phyloP scores from a whole-genome alignment of 768 basidiomycete species.

The Mycena amicta region DNA sequence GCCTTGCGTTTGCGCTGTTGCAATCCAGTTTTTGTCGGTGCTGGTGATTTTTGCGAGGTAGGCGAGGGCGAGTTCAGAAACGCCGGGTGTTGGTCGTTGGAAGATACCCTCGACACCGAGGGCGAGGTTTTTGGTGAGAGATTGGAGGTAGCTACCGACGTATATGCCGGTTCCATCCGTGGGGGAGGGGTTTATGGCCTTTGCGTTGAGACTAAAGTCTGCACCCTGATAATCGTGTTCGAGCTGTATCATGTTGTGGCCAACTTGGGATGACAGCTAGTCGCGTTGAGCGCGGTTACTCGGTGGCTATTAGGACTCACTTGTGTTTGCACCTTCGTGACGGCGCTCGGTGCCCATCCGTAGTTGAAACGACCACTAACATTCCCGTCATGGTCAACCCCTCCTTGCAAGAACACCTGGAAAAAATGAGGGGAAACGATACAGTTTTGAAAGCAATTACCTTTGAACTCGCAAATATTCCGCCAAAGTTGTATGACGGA shows the following conservation, averaged over 20 bases:
- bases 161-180: conserved; percentile 89
- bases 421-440: conserved; percentile 1
- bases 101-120: conserved; percentile 84
- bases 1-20: conserved; percentile 87
- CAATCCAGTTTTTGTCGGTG: conserved; percentile 81
- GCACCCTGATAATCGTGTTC: conserved; percentile 93
- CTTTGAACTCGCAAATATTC: conserved; percentile 83
- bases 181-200: conserved; percentile 90
- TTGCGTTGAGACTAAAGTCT: conserved; percentile 85
- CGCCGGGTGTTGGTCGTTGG: conserved; percentile 75
- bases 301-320: conserved; percentile 44
- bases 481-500: conserved; percentile 92
- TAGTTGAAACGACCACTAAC: conserved; percentile 88
- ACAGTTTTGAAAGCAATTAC: conserved; percentile 44
- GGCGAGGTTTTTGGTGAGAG: conserved; percentile 86
- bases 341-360: conserved; percentile 76
- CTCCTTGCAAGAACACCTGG: conserved; percentile 90
- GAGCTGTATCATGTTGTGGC: conserved; percentile 89
- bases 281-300: conserved; percentile 16
- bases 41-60: conserved; percentile 83
- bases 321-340: conserved; percentile 88
- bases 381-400: conserved; percentile 91
- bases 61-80: conserved; percentile 70
- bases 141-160: conserved; percentile 90
- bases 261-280: conserved; percentile 74